A percentile compares a stretch with the other conserved stretches of the same genome.
Evolutionary conservation across 495 filamentous ascomycete species (phyloP).

Genomic region (Acidomyces sp.): DNA sequence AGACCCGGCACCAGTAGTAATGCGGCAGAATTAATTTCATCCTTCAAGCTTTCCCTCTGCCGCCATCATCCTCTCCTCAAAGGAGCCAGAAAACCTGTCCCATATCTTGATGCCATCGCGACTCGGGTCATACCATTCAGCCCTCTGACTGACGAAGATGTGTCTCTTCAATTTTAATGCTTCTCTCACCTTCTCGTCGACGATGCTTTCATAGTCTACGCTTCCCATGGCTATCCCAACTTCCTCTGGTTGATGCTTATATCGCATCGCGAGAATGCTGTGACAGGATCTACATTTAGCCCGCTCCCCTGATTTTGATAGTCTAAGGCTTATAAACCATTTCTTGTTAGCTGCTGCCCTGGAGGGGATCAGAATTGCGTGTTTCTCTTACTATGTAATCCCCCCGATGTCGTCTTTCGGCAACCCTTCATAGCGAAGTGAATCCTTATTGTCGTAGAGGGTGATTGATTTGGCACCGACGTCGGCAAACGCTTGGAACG

Average conservation of each 20-base stretch:
- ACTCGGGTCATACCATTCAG: constrained; percentile 2
- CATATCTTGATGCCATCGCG: constrained; percentile 1
- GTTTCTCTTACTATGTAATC: no score
- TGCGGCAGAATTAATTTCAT: no score
- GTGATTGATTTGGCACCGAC: constrained; percentile 3
- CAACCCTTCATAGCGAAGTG: constrained; percentile 10
- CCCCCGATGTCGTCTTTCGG: constrained; percentile 9
- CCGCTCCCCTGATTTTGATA: constrained; percentile 3
- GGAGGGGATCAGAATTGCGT: no score
- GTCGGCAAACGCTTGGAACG: constrained; percentile 2
- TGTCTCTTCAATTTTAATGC: background rate
- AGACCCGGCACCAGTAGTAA: no score
- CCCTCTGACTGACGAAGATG: constrained; percentile 5
- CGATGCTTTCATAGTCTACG: constrained; percentile 5
- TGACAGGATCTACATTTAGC: constrained; percentile 8
- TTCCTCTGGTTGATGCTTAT: background rate
- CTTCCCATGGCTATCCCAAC: constrained; percentile 1
- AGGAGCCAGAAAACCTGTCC: background rate
- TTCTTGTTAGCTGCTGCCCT: no score
- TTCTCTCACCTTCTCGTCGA: constrained; percentile 14
- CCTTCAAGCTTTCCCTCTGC: constrained; percentile 2
- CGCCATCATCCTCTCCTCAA: constrained; percentile 2
- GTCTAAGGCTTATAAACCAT: no score
- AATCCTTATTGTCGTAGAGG: constrained; percentile 11
- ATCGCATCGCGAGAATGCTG: constrained; percentile 7